A percentile compares a stretch with the other conserved stretches of the same genome.
Evolutionary conservation across 768 basidiomycete species (phyloP).

Genomic region (Auricularia heimuer): DNA sequence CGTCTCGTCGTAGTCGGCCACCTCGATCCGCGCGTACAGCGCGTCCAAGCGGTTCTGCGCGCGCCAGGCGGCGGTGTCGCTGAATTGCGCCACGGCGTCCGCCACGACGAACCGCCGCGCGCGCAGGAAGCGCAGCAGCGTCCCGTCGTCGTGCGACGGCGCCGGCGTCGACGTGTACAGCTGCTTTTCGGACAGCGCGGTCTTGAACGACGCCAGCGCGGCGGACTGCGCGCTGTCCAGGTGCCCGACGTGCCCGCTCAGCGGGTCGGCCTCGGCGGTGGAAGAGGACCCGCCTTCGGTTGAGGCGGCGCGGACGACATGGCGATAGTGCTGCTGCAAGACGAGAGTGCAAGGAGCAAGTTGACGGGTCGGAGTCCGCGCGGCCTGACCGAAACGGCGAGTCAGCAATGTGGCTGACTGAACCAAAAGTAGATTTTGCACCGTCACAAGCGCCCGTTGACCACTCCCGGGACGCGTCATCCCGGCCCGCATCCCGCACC

Average conservation of each 20-base stretch:
- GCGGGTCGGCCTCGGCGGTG: neutral
- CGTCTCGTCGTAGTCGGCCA: conserved; percentile 1
- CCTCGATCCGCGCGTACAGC: neutral
- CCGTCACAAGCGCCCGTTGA: no score
- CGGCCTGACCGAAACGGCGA: no score
- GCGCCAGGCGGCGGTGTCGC: neutral
- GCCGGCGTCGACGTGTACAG: neutral
- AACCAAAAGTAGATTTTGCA: no score
- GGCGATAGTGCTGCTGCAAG: neutral
- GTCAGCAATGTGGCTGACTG: no score
- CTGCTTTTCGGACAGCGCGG: neutral
- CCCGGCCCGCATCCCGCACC: no score
- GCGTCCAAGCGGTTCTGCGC: neutral
- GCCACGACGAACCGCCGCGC: neutral
- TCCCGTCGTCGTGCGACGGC: conserved; percentile 2
- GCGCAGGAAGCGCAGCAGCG: neutral
- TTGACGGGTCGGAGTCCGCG: no score
- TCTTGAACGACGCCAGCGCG: neutral
- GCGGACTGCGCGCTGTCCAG: neutral
- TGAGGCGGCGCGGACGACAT: neutral
- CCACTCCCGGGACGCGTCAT: no score
- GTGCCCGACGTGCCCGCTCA: neutral
- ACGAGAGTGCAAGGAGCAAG: neutral
- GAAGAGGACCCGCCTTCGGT: neutral
- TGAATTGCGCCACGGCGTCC: neutral